Evolutionary conservation across 2,329 filamentous ascomycete genomes (phyloP).

Genomic region (Pyricularia pennisetigena): DNA sequence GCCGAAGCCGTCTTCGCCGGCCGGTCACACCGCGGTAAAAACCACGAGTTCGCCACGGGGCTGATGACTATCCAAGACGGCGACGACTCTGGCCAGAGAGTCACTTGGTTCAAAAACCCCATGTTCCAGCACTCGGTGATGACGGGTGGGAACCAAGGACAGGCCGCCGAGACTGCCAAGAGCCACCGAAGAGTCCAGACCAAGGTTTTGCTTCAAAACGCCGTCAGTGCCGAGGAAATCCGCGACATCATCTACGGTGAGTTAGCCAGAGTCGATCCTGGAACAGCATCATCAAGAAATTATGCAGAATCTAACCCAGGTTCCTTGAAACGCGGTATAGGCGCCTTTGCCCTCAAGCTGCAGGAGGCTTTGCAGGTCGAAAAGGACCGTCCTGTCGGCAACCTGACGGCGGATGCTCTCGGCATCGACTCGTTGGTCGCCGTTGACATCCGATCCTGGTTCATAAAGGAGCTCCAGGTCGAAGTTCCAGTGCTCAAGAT

Average conservation of each 20-base stretch:
- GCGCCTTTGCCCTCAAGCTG: neutral
- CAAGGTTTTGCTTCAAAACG: neutral
- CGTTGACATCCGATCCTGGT: conserved; percentile 33
- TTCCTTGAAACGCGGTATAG: neutral
- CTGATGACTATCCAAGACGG: neutral
- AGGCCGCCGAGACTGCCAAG: neutral
- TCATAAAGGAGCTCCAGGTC: conserved; percentile 29
- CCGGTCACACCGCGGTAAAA: conserved; percentile 11
- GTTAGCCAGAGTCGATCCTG: neutral
- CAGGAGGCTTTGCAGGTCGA: neutral
- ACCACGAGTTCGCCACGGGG: conserved; percentile 13
- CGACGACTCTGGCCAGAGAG: neutral
- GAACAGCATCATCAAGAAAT: neutral
- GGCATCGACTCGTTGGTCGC: conserved; percentile 9
- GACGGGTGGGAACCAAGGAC: neutral
- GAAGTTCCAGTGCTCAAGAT: conserved; percentile 37
- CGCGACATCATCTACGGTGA: neutral
- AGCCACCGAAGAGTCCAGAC: neutral
- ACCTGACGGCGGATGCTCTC: neutral
- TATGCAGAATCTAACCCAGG: neutral
- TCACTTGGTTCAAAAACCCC: neutral
- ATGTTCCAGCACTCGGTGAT: neutral
- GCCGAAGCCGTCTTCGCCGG: conserved; percentile 29
- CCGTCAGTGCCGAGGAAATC: neutral
- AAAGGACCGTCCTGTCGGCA: neutral